Percentiles rank a stretch among this genome's conserved stretches.
phyloP scores from a whole-genome alignment of 495 filamentous ascomycete genomes.

The Thozetella sp. region DNA sequence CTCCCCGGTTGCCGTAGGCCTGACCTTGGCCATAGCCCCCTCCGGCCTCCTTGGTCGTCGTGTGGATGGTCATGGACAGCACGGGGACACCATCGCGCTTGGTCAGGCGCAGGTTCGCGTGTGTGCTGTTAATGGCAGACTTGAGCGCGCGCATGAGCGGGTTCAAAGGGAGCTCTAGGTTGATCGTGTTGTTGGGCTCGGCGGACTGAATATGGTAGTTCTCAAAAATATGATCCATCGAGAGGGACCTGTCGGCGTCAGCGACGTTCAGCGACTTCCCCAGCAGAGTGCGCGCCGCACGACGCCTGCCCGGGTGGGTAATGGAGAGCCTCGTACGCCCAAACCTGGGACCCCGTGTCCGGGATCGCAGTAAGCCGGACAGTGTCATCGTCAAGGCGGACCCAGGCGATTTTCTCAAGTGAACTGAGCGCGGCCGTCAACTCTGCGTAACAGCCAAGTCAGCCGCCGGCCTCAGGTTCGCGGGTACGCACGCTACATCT shows the following conservation, averaged over 20 bases:
- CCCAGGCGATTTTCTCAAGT: slow-evolving; percentile 90
- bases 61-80: slow-evolving; percentile 81
- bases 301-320: slow-evolving; percentile 9
- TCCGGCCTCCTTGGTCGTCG: slow-evolving; percentile 48
- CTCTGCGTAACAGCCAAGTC: slow-evolving; percentile 49
- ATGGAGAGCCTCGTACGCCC: slow-evolving; percentile 71
- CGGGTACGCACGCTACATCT: background rate
- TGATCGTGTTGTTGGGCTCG: slow-evolving; percentile 79
- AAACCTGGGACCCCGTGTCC: slow-evolving; percentile 92
- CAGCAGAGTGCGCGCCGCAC: too few species aligned
- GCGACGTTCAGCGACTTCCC: too few species aligned
- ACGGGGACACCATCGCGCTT: slow-evolving; percentile 87
- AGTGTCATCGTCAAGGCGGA: slow-evolving; percentile 81
- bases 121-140: slow-evolving; percentile 74
- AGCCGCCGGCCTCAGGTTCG: slow-evolving; percentile 4
- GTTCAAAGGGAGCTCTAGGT: slow-evolving; percentile 87
- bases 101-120: slow-evolving; percentile 83
- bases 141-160: slow-evolving; percentile 83
- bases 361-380: slow-evolving; percentile 95
- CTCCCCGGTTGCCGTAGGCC: slow-evolving; percentile 14
- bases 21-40: slow-evolving; percentile 21
- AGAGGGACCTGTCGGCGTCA: slow-evolving; percentile 47
- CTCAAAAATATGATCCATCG: slow-evolving; percentile 83
- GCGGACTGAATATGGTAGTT: slow-evolving; percentile 86
- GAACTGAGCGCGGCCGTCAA: slow-evolving; percentile 83